A percentile compares a stretch with the other conserved stretches of the same genome.
Evolutionary conservation across 306 rosid genomes (phyloP).

Genomic region (Castanea sativa): DNA sequence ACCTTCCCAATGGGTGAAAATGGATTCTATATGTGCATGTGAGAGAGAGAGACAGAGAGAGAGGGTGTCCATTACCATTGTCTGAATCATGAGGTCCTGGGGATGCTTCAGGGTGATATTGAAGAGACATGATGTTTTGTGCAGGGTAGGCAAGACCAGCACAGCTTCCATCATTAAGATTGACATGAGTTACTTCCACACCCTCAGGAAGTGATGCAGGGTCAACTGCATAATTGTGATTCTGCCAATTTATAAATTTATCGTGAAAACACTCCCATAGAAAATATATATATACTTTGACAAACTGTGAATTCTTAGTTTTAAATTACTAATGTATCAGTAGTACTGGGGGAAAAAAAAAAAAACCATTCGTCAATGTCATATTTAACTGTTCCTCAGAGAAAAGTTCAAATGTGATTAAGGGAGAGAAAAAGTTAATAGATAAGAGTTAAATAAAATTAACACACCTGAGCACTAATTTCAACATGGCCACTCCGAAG

Average conservation of each 20-base stretch:
- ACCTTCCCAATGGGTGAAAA: too few relatives aligned
- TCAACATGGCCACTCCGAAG: conserved; percentile 68
- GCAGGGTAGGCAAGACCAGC: too few relatives aligned
- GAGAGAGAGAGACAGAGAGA: not conserved
- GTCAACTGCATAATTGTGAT: conserved; percentile 89
- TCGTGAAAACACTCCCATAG: not conserved
- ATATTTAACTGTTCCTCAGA: not conserved
- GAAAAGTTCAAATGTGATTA: not conserved
- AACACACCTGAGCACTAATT: conserved; percentile 86
- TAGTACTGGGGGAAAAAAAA: too few relatives aligned
- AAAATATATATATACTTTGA: not conserved
- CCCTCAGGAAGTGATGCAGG: conserved; percentile 61
- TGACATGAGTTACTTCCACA: too few relatives aligned
- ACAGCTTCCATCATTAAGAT: too few relatives aligned
- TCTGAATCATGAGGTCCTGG: too few relatives aligned
- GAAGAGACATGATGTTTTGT: too few relatives aligned
- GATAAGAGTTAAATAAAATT: not conserved
- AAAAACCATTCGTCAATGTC: not conserved
- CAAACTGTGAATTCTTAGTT: not conserved
- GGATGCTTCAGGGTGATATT: too few relatives aligned
- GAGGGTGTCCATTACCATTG: too few relatives aligned
- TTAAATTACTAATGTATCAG: not conserved
- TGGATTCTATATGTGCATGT: not conserved
- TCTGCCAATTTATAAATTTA: conserved; percentile 44
- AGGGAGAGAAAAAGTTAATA: not conserved